Base-by-base conservation (phyloP, 2,329 filamentous ascomycete species). In the Colletotrichum musae region DNA sequence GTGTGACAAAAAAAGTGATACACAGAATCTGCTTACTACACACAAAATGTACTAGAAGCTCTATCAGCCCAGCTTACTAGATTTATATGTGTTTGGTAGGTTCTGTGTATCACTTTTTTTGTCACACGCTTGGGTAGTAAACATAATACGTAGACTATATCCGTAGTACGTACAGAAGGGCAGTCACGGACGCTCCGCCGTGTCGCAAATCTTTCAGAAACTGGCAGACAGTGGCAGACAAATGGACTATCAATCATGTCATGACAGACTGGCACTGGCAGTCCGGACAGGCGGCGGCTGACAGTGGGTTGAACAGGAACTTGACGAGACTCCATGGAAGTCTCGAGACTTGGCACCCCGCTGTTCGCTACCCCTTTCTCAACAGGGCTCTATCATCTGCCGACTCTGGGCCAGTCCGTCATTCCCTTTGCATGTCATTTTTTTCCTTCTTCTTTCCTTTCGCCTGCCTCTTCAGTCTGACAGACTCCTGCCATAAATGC, bases 361-460 rank as follows among this genome's bases (percentile, higher is more conserved):
- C n/a, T 16, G 36, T 47, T 60, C 47, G 58, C 47, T 53, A 62
- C 59, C 59, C 59, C 59, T 62, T 62, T 62, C 50, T 62, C 18
- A 43, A 47, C 15, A 36, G 13, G n/a, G 47, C n/a, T 43, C 21
- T 57, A 39, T 26, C 28, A 45, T 45, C 54, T 65, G 66, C 61
- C 48, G 50, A 50, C 54, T 43, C 61, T 59, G 53, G 61, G 45
- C 61, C 59, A 41, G 24, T 39, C 45, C 48, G 59, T 18, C 9
- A 7, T 21, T 39, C n/a, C 10, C 10, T 4, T 43, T 43, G 12
- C 16, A 12, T 43, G 13, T 43, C 2, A 15, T 43, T 18, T 18
- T 15, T 41, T 47, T 18, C 18, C 32, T 36, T 6, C 32, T 36
- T 10, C 32, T 10, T 36, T 6, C 32, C 32, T 10, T 36, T 36